phyloP scores from a whole-genome alignment of 2,329 filamentous ascomycete species.

The Pyrenochaeta sp. region DNA sequence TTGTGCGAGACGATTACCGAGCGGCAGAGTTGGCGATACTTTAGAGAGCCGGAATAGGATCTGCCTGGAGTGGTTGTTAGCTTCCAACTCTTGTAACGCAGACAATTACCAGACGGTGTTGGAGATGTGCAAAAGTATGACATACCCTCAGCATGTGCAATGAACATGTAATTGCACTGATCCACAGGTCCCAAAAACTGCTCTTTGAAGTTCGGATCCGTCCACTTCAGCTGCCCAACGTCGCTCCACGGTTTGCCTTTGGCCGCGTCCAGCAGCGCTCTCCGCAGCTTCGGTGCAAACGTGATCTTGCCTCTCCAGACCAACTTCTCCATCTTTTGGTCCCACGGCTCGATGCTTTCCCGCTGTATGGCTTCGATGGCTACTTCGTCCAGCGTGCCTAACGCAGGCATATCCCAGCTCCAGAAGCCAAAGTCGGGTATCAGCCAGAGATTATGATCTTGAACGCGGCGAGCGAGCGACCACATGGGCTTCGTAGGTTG shows the following conservation, averaged over 20 bases:
- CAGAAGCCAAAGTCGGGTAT: constrained; percentile 49
- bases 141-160: constrained; percentile 62
- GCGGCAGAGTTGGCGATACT: constrained; percentile 62
- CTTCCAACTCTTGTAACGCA: not conserved
- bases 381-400: constrained; percentile 41
- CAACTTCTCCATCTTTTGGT: constrained; percentile 43
- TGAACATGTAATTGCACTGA: constrained; percentile 64
- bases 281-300: constrained; percentile 40
- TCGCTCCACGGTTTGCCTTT: constrained; percentile 44
- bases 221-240: constrained; percentile 42
- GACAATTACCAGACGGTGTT: constrained; percentile 49
- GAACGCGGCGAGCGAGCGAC: constrained; percentile 42
- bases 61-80: constrained; percentile 37
- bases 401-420: constrained; percentile 46
- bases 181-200: constrained; percentile 61
- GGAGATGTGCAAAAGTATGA: constrained; percentile 57
- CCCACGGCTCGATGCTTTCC: constrained; percentile 41
- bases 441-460: constrained; percentile 45
- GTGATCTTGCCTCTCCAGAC: constrained; percentile 47
- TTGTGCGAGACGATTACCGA: constrained; percentile 47
- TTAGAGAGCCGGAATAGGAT: constrained; percentile 61
- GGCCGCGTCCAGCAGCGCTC: constrained; percentile 38
- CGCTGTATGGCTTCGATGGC: constrained; percentile 35
- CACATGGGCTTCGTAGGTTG: constrained; percentile 41
- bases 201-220: constrained; percentile 39